These are phyloP conservation scores for Hyphodiscus sp. DNA, from an alignment of 2,329 filamentous ascomycete species.

Conservation along the genomic window DNA sequence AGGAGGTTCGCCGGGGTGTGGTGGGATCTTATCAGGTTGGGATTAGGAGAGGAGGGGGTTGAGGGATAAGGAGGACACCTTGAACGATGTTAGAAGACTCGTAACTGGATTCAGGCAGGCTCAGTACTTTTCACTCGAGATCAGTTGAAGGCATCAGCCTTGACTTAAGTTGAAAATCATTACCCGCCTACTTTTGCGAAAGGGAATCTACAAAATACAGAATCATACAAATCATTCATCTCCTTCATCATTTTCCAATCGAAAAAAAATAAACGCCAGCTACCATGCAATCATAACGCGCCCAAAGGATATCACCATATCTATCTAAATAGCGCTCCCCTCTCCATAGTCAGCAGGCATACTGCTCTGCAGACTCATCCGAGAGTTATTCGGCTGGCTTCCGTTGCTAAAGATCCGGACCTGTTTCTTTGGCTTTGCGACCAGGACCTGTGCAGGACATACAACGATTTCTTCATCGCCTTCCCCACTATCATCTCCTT, in stretches of 20 bases:
- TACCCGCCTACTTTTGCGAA: slow-evolving; percentile 7
- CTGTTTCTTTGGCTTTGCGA: slow-evolving; percentile 44
- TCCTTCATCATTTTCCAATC: neutral
- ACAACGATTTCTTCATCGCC: slow-evolving; percentile 95
- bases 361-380: slow-evolving; percentile 28
- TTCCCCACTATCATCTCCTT: slow-evolving; percentile 78
- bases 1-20: no score
- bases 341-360: slow-evolving; percentile 24
- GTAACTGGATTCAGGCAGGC: no score
- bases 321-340: slow-evolving; percentile 21
- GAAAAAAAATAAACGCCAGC: slow-evolving; percentile 9
- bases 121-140: neutral
- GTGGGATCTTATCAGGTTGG: no score
- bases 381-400: slow-evolving; percentile 16
- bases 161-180: neutral
- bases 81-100: no score
- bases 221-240: slow-evolving; percentile 10
- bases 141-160: neutral
- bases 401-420: slow-evolving; percentile 23
- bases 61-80: no score
- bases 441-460: slow-evolving; percentile 87
- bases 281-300: slow-evolving; percentile 14
- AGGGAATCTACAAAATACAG: slow-evolving; percentile 12
- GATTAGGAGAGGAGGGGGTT: no score
- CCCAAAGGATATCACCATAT: slow-evolving; percentile 7